Evolutionary conservation across 106 monocot genomes (phyloP).

Genomic region (Posidonia australis): DNA sequence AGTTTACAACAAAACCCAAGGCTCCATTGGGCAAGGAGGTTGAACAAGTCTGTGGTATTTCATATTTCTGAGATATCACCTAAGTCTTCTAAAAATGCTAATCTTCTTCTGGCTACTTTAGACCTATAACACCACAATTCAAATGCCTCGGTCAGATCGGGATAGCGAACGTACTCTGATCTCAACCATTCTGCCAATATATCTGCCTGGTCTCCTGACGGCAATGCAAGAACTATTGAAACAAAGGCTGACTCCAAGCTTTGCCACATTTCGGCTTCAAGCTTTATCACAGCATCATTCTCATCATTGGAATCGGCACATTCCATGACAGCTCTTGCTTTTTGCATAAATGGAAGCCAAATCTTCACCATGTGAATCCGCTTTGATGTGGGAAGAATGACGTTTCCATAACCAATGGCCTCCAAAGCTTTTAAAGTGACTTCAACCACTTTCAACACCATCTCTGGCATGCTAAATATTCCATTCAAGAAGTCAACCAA

Average conservation of each 20-base stretch:
- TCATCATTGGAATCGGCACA: constrained; percentile 12
- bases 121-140: constrained; percentile 86
- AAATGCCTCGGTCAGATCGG: constrained; percentile 71
- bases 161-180: constrained; percentile 40
- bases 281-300: constrained; percentile 7
- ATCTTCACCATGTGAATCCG: constrained; percentile 40
- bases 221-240: constrained; percentile 51
- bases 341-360: constrained; percentile 65
- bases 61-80: too few species aligned
- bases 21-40: too few species aligned
- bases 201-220: constrained; percentile 53
- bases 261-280: constrained; percentile 61
- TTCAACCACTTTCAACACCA: constrained; percentile 40
- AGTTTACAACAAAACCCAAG: too few species aligned
- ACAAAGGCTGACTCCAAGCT: constrained; percentile 56
- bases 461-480: constrained; percentile 6
- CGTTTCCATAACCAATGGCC: constrained; percentile 48
- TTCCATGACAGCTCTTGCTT: constrained; percentile 25
- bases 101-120: constrained; percentile 31
- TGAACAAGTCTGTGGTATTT: too few species aligned
- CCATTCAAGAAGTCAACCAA: constrained; percentile 7
- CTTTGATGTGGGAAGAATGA: constrained; percentile 32
- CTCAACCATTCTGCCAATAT: constrained; percentile 67
- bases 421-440: constrained; percentile 53
- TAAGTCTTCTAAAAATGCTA: background rate